Conservation (phyloP, 2,329 filamentous ascomycete genomes). For the Zalaria obscura region DNA sequence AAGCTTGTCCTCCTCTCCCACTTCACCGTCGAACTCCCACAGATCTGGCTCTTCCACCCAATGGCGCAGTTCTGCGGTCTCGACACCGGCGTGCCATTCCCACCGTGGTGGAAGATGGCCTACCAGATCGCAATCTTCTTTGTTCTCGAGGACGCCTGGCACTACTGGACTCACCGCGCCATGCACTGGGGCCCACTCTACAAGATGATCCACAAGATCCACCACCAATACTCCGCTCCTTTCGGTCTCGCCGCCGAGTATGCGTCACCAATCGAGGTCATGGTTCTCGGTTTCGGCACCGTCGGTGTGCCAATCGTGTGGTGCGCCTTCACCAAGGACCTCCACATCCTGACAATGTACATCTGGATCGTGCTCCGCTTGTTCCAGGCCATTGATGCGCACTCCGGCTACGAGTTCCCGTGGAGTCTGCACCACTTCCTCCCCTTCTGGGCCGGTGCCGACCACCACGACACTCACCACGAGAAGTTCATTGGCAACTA, state of each 20-base stretch:
- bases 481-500: slow-evolving; percentile 99
- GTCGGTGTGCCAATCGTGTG: slow-evolving; percentile 73
- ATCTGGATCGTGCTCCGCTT: slow-evolving; percentile 84
- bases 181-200: slow-evolving; percentile 94
- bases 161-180: slow-evolving; percentile 89
- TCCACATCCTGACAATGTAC: slow-evolving; percentile 98
- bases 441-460: slow-evolving; percentile 93
- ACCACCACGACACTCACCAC: slow-evolving; percentile 94
- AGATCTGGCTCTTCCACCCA: slow-evolving; percentile 99
- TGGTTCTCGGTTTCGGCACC: slow-evolving; percentile 80
- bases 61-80: slow-evolving; percentile 88
- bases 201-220: slow-evolving; percentile 95
- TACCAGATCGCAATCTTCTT: slow-evolving; percentile 91
- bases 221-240: slow-evolving; percentile 96
- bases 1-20: slow-evolving; percentile 85
- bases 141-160: slow-evolving; percentile 91
- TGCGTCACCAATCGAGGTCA: slow-evolving; percentile 91
- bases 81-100: slow-evolving; percentile 79
- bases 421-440: slow-evolving; percentile 93
- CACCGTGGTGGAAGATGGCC: slow-evolving; percentile 69
- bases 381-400: slow-evolving; percentile 94
- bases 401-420: slow-evolving; percentile 96
- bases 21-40: slow-evolving; percentile 94
- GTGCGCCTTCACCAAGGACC: slow-evolving; percentile 67
- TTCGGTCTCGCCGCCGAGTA: slow-evolving; percentile 96